A percentile compares a stretch with the other conserved stretches of the same genome.
phyloP scores from a whole-genome alignment of 2,329 filamentous ascomycete species.

The Kalmusia sp. region DNA sequence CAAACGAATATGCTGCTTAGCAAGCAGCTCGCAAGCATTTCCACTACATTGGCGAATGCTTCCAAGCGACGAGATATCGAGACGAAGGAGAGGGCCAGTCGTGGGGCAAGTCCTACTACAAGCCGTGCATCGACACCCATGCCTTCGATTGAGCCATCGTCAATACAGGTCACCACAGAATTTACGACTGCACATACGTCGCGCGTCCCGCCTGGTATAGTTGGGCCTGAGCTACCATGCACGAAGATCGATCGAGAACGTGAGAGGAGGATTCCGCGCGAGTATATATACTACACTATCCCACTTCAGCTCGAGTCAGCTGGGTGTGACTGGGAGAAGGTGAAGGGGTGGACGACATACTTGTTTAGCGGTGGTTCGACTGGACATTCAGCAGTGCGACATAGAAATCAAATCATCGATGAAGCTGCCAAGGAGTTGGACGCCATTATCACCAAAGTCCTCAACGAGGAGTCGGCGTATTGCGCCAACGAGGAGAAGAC shows the following conservation, averaged over 20 bases:
- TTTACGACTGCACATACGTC: background rate
- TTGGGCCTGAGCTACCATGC: background rate
- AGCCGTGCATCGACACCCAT: background rate
- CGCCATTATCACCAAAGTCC: conserved; percentile 11
- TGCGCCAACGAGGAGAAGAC: conserved; percentile 15
- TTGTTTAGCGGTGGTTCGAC: conserved; percentile 18
- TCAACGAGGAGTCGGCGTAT: conserved; percentile 19
- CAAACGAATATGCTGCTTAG: background rate
- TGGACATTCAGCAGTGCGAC: conserved; percentile 12
- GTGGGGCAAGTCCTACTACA: background rate
- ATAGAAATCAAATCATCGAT: conserved; percentile 14
- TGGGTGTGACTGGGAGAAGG: conserved; percentile 15
- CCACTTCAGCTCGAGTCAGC: conserved; percentile 22
- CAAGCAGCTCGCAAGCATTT: conserved; percentile 26
- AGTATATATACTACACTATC: conserved; percentile 9
- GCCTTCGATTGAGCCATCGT: background rate
- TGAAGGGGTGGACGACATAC: conserved; percentile 18
- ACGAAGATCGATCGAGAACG: background rate
- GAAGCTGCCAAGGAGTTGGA: conserved; percentile 17
- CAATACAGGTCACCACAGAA: background rate
- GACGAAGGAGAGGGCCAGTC: conserved; percentile 2
- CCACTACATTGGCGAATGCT: conserved; percentile 20
- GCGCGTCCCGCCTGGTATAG: background rate
- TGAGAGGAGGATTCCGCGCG: background rate
- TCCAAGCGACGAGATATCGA: conserved; percentile 21